Base-by-base conservation (phyloP, 2,329 filamentous ascomycete genomes). In the Nannizziopsis arthrosporioides region DNA sequence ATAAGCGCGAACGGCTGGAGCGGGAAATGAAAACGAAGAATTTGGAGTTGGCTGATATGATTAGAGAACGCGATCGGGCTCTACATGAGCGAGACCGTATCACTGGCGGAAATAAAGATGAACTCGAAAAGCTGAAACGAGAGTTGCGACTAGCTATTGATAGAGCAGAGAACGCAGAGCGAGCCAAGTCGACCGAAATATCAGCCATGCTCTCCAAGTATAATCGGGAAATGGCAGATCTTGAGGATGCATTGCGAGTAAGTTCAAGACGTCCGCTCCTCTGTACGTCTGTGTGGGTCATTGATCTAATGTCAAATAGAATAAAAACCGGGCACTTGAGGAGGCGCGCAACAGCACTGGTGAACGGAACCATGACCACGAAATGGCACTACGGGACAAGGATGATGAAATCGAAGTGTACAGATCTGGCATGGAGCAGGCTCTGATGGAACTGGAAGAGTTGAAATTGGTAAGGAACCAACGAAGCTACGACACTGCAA, bases 21-120 rank as follows among this genome's bases (percentile, higher is more conserved):
- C 84, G 90, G 31, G 92, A 98, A 69, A 84, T 98, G 64, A 98
- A 98, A 77, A 95, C 90, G 27, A 98, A 98, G 78, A 98, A 98
- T 63, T 73, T 98, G n/a, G 92, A 98, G 66, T 71, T 98, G 53
- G 92, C 92, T 30, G 88, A 96, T 64, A 96, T 98, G 92, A 98
- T 98, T 55, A 80, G 92, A 38, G 92, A 98, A 70, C 78, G 92
- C 57, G 92, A 98, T 62, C 81, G 92, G 54, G 92, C 92, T 27
- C 69, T 95, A 45, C 87, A 96, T 61, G 92, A 98, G 54, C 87
- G 89, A 64, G 92, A 98, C 62, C 80, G 92, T 48, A 71, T 83
- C n/a, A 79, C 74, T 44, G 92, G 92, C 43, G 84, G 81, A 47
- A 89, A 89, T 67, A 89, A 86, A 61, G 92, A 98, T 50, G 92